phyloP scores from a whole-genome alignment of 768 basidiomycete genomes.

The Gymnopilus junonius region DNA sequence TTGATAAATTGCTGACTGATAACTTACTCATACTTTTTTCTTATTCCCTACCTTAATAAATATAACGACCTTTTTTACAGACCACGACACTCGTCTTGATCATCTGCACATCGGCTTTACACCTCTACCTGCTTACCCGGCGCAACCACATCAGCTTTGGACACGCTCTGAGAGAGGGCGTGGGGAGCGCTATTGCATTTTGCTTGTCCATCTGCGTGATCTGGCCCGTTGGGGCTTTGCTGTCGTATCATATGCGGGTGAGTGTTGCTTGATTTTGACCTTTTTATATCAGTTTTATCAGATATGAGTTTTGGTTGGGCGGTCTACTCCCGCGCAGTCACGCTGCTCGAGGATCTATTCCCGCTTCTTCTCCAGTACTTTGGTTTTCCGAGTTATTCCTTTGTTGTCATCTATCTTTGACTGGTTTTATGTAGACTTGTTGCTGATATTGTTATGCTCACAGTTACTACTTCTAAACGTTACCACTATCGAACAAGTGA shows the following conservation, averaged over 20 bases:
- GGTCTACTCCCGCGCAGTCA: neutral
- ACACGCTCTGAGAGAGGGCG: slow-evolving; percentile 51
- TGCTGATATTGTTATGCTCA: slow-evolving; percentile 8
- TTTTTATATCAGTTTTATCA: too few relatives aligned
- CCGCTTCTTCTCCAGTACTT: neutral
- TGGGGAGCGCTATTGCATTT: slow-evolving; percentile 85
- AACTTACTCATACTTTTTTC: neutral
- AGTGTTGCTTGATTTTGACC: slow-evolving; percentile 30
- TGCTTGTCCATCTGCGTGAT: slow-evolving; percentile 70
- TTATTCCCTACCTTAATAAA: neutral
- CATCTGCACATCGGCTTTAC: slow-evolving; percentile 83
- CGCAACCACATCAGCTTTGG: slow-evolving; percentile 51
- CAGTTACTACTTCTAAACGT: slow-evolving; percentile 84
- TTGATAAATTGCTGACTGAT: slow-evolving; percentile 6
- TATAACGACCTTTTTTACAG: slow-evolving; percentile 37
- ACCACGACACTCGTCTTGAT: slow-evolving; percentile 75
- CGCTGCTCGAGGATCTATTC: neutral
- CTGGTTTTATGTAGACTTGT: neutral
- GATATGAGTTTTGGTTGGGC: neutral
- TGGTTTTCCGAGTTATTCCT: neutral
- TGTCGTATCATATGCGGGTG: slow-evolving; percentile 87
- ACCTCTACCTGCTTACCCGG: slow-evolving; percentile 71
- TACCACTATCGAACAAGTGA: slow-evolving; percentile 95
- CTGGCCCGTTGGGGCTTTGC: slow-evolving; percentile 81
- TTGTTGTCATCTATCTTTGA: neutral